Percentiles rank a stretch among this genome's conserved stretches.
These are phyloP conservation scores for Silene coronaria DNA, from an alignment of 179 eudicot species.

Conservation along the genomic window DNA sequence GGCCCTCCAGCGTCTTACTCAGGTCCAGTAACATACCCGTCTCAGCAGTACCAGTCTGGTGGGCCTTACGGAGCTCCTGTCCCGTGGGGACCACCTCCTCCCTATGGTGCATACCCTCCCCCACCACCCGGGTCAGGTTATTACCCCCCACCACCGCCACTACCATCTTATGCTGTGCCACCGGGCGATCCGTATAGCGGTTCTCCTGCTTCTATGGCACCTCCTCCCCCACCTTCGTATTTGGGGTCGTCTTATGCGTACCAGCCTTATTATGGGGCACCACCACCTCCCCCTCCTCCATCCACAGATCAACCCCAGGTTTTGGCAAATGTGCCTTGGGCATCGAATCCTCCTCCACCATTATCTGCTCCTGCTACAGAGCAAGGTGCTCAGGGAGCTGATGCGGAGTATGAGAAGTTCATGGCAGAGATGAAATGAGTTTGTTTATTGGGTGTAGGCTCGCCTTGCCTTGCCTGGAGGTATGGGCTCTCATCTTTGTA, in stretches of 20 bases:
- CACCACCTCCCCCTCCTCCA: slow-evolving; percentile 44
- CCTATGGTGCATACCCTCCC: slow-evolving; percentile 58
- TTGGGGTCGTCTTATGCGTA: slow-evolving; percentile 48
- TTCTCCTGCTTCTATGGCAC: slow-evolving; percentile 28
- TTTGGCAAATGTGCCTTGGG: slow-evolving; percentile 72
- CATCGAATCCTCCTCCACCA: slow-evolving; percentile 35
- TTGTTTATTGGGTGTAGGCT: not conserved
- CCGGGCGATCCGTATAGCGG: not conserved
- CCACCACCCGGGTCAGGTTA: slow-evolving; percentile 61
- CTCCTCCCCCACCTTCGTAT: slow-evolving; percentile 47
- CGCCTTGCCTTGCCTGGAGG: slow-evolving; percentile 24
- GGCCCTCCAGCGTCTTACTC: slow-evolving; percentile 47
- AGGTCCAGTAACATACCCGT: slow-evolving; percentile 49
- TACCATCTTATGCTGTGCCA: not conserved
- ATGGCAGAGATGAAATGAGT: slow-evolving; percentile 68
- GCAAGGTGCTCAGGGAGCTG: slow-evolving; percentile 46
- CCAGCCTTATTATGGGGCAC: slow-evolving; percentile 56
- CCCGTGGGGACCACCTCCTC: slow-evolving; percentile 78
- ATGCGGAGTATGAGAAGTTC: slow-evolving; percentile 83
- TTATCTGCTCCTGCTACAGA: slow-evolving; percentile 54
- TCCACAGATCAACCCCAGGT: slow-evolving; percentile 44
- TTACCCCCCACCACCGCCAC: slow-evolving; percentile 42
- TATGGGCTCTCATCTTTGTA: not conserved
- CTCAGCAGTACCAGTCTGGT: slow-evolving; percentile 61
- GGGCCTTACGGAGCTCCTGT: slow-evolving; percentile 59